Conservation (phyloP, 2,329 filamentous ascomycete genomes). For the Fusarium stilboides region DNA sequence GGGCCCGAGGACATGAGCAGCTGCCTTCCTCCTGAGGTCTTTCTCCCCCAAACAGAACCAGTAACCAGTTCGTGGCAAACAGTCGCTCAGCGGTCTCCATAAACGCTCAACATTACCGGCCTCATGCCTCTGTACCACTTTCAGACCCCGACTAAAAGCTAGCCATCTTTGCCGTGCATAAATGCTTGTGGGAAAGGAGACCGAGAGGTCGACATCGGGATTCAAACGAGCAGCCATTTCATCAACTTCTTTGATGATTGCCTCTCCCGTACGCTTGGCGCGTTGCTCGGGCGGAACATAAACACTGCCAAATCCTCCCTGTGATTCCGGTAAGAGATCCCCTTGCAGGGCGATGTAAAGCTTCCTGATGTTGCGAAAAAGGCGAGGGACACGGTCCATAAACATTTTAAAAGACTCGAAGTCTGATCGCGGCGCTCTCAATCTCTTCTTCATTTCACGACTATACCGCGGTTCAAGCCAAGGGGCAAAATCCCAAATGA, state of each 20-base stretch:
- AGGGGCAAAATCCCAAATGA: constrained; percentile 45
- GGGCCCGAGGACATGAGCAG: neutral
- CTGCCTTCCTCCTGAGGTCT: constrained; percentile 4
- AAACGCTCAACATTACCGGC: constrained; percentile 38
- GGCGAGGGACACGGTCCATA: constrained; percentile 30
- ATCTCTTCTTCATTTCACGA: neutral
- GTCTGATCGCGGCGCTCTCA: constrained; percentile 3
- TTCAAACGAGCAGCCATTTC: constrained; percentile 39
- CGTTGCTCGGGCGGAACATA: no score
- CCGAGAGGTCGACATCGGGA: constrained; percentile 36
- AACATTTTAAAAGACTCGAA: constrained; percentile 31
- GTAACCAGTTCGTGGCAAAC: constrained; percentile 40
- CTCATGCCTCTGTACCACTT: constrained; percentile 35
- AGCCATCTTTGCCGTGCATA: constrained; percentile 36
- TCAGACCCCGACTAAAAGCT: constrained; percentile 21
- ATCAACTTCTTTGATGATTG: constrained; percentile 32
- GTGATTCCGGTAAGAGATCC: neutral
- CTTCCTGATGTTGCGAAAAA: constrained; percentile 29
- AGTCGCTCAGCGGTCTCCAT: constrained; percentile 39
- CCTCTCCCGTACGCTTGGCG: neutral
- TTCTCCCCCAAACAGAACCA: constrained; percentile 49
- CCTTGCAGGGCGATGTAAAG: constrained; percentile 42
- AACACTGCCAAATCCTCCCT: neutral
- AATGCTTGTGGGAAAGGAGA: constrained; percentile 45
- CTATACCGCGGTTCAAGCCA: neutral